Percentiles rank a stretch among this genome's conserved stretches.
Conservation (phyloP, 192 early-diverging fungal species). For the Coemansia sp. region DNA sequence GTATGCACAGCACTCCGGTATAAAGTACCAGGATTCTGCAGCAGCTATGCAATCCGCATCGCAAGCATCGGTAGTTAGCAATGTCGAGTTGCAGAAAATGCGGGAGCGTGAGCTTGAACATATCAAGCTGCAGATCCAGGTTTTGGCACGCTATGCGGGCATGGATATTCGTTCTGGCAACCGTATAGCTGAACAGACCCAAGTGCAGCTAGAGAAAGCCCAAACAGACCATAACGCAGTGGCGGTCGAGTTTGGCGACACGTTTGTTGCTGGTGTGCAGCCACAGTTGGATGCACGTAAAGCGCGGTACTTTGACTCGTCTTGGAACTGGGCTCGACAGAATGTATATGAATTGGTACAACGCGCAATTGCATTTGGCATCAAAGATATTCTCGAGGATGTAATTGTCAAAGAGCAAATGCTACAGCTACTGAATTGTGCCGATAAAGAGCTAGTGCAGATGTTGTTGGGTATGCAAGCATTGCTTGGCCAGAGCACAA, state of each 20-base stretch:
- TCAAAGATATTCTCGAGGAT: conserved; percentile 57
- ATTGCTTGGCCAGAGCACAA: conserved; percentile 29
- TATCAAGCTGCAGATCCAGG: conserved; percentile 79
- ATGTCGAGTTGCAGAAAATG: conserved; percentile 79
- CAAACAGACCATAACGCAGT: conserved; percentile 77
- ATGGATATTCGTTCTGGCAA: conserved; percentile 68
- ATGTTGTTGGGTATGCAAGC: conserved; percentile 77
- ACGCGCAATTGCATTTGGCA: conserved; percentile 75
- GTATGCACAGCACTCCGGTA: conserved; percentile 73
- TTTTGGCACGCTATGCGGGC: conserved; percentile 79
- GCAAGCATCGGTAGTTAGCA: conserved; percentile 71
- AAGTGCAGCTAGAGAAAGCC: conserved; percentile 56
- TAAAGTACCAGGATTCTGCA: conserved; percentile 51
- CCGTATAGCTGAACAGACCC: conserved; percentile 62
- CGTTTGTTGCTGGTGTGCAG: conserved; percentile 70
- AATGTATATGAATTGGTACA: conserved; percentile 60
- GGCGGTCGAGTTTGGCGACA: conserved; percentile 81
- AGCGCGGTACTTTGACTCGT: conserved; percentile 86
- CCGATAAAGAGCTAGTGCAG: conserved; percentile 65
- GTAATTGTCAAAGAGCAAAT: conserved; percentile 56
- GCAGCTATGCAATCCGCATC: not conserved
- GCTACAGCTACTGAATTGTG: conserved; percentile 72
- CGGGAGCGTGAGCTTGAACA: conserved; percentile 70
- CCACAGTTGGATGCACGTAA: conserved; percentile 76
- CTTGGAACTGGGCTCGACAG: conserved; percentile 90